Conservation (phyloP, 1,139 yeast species). For the Debaryomyces singareniensis region DNA sequence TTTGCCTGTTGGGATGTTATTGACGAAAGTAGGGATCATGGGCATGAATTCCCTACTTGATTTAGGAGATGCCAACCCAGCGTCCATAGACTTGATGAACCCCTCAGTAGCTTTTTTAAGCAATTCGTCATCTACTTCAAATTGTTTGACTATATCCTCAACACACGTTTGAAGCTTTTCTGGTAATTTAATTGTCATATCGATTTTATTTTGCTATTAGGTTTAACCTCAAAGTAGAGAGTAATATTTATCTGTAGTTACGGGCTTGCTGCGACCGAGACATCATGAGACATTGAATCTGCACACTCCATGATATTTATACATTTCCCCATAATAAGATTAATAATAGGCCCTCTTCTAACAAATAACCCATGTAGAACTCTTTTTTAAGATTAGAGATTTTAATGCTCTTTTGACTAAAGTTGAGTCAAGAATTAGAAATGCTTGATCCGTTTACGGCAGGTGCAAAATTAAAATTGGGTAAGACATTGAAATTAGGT, state of each 20-base stretch:
- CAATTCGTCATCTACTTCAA: conserved; percentile 45
- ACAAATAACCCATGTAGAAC: too few relatives aligned
- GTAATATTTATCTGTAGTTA: too few relatives aligned
- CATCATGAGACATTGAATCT: too few relatives aligned
- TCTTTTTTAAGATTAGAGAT: too few relatives aligned
- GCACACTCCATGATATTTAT: too few relatives aligned
- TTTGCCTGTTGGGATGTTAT: conserved; percentile 72
- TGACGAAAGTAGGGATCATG: conserved; percentile 85
- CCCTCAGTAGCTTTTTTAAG: conserved; percentile 55
- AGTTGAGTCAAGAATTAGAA: too few relatives aligned
- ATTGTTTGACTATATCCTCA: conserved; percentile 47
- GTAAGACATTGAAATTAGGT: too few relatives aligned
- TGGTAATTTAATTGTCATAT: neutral
- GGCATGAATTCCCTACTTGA: conserved; percentile 55
- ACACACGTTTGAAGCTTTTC: conserved; percentile 20
- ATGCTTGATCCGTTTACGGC: too few relatives aligned
- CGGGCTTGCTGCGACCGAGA: neutral
- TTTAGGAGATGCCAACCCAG: conserved; percentile 42
- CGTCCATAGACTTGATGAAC: conserved; percentile 56
- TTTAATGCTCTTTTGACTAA: too few relatives aligned
- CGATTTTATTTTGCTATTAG: neutral
- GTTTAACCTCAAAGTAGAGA: neutral
- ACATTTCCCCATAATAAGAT: too few relatives aligned
- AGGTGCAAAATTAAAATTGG: too few relatives aligned
- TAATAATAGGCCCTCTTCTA: too few relatives aligned